Evolutionary conservation across 495 filamentous ascomycete species (phyloP), one percentile per base, ranked within the genome.

Genomic region (Gamarada debralockiae): DNA sequence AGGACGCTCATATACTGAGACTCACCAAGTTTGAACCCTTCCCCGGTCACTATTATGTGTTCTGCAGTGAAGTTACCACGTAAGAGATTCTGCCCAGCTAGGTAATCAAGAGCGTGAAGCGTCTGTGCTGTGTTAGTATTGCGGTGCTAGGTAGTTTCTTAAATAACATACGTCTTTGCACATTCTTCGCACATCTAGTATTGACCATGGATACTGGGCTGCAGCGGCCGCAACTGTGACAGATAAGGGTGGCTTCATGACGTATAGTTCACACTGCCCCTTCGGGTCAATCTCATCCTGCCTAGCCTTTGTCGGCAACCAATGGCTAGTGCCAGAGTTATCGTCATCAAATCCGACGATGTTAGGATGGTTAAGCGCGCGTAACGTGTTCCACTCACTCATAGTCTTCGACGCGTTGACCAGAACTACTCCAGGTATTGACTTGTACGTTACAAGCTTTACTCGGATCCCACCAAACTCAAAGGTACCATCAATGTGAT

Each of bases 21-120:
- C 54, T 39, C 23, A 57, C 54, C 39, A 57, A 57, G 48, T 37
- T 57, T 57, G 33, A 57, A 52, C 34, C 48, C 54, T 57, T 57
- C 54, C 18, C 54, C 12, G 34, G 54, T 57, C 4, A 57, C 40
- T 39, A 57, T 6, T 22, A 57, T 41, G 34, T 57, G 25, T 2
- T 57, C 23, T 7, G 48, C 22, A 37, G 24, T 41, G 31, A 57
- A 57, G 22, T 57, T 21, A 44, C 48, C 48, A 47, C 54, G 41
- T 9, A 27, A 41, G 3, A 57, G 18, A 8, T 57, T 56, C 2
- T 56, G 23, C 2, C 21, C 27, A 46, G 47, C 53, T 46, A 56
- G 53, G 25, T 8, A 56, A 17, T 56, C 24, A 22, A 56, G 53
- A 8, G 47, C 47, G 23, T 56, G 31, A 2, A 56, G 21, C 1